Base-by-base conservation (phyloP, 176 grass and related monocot genomes). In the Rhynchospora pubera region DNA sequence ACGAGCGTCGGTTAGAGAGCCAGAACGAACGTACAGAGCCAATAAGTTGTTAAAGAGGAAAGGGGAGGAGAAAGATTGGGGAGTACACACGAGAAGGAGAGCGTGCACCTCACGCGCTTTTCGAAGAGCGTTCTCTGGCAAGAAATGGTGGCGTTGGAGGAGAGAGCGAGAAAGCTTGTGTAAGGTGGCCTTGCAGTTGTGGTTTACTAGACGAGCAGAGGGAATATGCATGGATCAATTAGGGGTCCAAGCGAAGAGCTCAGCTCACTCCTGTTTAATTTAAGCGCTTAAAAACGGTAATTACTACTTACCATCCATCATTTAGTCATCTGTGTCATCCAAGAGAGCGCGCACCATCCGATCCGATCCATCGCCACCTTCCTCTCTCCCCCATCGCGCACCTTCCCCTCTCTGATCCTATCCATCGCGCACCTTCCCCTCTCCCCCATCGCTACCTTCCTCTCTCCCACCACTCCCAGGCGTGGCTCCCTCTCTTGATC, bases 31-130 rank as follows among this genome's bases (percentile, higher is more conserved):
- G 77, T 94, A 97, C 64, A 97, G 84, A 5, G 90, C 85, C 57
- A 97, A 85, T 57, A 97, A 77, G 66, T 97, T 93, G 88, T 97
- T 97, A 30, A 68, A 73, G 57, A 91, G 62, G 83, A 97, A 94
- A 11, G 64, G 83, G 15, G 79, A 9, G 10, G 85, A 69, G 13
- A 84, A 63, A 51, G 77, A 84, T 9, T 82, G 84, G 46, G 78
- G 46, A 6, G 82, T 62, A 84, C 88, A 90, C 55, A 88, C 83
- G 62, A 91, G 68, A 77, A 97, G 75, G 60, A 94, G 80, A 24
- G 92, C 92, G 65, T 97, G 90, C 16, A 97, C 53, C n/a, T 86
- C 79, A 52, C 91, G 91, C 45, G 86, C 80, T n/a, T 86, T 83
- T 7, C 78, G 85, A 23, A 92, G 88, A 39, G 89, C 62, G 78